Percentiles rank a stretch among this genome's conserved stretches.
Conservation (phyloP, 306 rosid species). For the Biancaea sappan region DNA sequence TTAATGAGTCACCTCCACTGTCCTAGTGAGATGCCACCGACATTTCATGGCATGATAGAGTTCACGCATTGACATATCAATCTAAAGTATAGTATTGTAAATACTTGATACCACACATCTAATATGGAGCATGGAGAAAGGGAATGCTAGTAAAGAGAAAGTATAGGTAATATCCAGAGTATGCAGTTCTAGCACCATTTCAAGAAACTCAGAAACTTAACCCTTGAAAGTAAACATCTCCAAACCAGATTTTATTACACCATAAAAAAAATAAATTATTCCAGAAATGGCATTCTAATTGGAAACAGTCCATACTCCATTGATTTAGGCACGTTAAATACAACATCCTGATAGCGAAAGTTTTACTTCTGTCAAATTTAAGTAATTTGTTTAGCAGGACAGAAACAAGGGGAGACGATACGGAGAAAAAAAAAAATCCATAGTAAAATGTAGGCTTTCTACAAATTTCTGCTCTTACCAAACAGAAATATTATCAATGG, state of each 20-base stretch:
- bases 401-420: background rate
- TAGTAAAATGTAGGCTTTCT: background rate
- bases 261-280: background rate
- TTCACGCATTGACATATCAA: background rate
- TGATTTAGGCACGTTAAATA: background rate
- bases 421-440: background rate
- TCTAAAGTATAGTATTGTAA: background rate
- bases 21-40: background rate
- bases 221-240: background rate
- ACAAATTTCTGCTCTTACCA: background rate
- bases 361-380: background rate
- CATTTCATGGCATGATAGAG: background rate
- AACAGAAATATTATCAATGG: background rate
- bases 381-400: background rate
- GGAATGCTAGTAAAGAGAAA: background rate
- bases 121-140: background rate
- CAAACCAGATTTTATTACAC: background rate
- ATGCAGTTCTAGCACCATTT: background rate
- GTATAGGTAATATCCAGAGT: background rate
- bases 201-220: background rate
- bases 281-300: background rate
- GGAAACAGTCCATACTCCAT: background rate
- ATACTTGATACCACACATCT: background rate
- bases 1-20: background rate
- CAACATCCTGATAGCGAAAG: background rate